These are phyloP conservation scores for Penicillium sp. DNA, from an alignment of 2,329 filamentous ascomycete genomes.

Conservation along the genomic window DNA sequence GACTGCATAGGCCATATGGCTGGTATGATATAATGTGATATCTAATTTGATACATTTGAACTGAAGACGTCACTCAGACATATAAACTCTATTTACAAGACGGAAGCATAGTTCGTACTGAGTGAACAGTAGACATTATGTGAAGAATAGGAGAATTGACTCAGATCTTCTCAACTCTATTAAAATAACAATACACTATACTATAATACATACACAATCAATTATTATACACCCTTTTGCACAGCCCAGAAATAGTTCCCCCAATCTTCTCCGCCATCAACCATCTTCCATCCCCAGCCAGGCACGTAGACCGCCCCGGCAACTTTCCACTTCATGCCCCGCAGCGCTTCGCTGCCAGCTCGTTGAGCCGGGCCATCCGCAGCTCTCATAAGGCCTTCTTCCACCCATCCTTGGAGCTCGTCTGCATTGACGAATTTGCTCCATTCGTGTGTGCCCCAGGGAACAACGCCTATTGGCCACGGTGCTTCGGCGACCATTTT, in stretches of 20 bases:
- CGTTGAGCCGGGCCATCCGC: constrained; percentile 31
- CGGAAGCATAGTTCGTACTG: too few relatives aligned
- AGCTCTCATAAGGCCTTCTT: constrained; percentile 47
- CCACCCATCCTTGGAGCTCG: constrained; percentile 53
- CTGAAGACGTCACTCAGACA: too few relatives aligned
- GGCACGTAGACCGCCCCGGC: constrained; percentile 90
- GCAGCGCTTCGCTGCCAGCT: constrained; percentile 24
- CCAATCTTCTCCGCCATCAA: constrained; percentile 73
- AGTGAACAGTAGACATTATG: too few relatives aligned
- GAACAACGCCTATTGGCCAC: constrained; percentile 70
- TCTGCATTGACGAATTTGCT: constrained; percentile 86
- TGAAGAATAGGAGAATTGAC: too few relatives aligned
- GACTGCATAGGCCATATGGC: too few relatives aligned
- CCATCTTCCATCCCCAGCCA: constrained; percentile 70
- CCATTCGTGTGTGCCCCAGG: constrained; percentile 93
- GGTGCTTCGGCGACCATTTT: constrained; percentile 85
- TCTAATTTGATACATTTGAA: too few relatives aligned
- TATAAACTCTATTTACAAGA: too few relatives aligned
- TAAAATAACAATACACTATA: not conserved
- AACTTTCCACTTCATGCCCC: constrained; percentile 55
- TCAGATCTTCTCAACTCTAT: too few relatives aligned
- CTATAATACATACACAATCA: not conserved
- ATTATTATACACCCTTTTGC: constrained; percentile 47
- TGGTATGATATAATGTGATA: too few relatives aligned
- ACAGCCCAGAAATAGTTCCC: constrained; percentile 97